Evolutionary conservation across 1,284 basidiomycete genomes (phyloP).

Genomic region (Ceratobasidium sp.): DNA sequence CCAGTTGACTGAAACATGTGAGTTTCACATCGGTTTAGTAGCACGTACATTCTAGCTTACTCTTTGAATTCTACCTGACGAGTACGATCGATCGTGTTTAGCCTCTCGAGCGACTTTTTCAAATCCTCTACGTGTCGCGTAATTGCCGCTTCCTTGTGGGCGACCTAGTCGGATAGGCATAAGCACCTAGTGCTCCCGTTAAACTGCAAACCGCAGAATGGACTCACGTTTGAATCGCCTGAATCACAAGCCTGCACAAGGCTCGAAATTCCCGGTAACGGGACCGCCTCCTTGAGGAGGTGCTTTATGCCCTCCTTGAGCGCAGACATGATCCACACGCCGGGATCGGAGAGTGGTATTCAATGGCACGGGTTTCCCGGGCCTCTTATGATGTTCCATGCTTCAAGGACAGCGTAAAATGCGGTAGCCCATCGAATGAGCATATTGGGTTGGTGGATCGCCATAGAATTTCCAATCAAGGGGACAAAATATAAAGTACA

Average conservation of each 20-base stretch:
- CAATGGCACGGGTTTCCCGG: too few relatives aligned
- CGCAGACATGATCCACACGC: not conserved
- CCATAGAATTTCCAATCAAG: too few relatives aligned
- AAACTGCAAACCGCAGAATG: not conserved
- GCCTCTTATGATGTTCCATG: too few relatives aligned
- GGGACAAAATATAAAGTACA: too few relatives aligned
- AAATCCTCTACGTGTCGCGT: not conserved
- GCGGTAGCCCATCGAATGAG: too few relatives aligned
- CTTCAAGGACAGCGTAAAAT: too few relatives aligned
- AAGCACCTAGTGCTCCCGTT: too few relatives aligned
- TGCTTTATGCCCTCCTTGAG: not conserved
- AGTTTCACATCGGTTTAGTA: not conserved
- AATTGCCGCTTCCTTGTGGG: not conserved
- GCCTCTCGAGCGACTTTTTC: not conserved
- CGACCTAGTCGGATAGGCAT: not conserved
- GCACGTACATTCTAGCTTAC: not conserved
- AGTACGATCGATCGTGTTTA: not conserved
- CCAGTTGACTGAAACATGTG: not conserved
- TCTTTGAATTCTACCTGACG: not conserved
- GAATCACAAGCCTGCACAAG: not conserved
- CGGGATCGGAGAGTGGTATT: too few relatives aligned
- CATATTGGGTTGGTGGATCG: too few relatives aligned
- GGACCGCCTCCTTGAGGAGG: not conserved
- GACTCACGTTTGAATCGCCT: not conserved
- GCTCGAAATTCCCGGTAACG: not conserved